These are phyloP conservation scores for Tricholoma furcatifolium DNA, from an alignment of 768 basidiomycete species.

Conservation along the genomic window DNA sequence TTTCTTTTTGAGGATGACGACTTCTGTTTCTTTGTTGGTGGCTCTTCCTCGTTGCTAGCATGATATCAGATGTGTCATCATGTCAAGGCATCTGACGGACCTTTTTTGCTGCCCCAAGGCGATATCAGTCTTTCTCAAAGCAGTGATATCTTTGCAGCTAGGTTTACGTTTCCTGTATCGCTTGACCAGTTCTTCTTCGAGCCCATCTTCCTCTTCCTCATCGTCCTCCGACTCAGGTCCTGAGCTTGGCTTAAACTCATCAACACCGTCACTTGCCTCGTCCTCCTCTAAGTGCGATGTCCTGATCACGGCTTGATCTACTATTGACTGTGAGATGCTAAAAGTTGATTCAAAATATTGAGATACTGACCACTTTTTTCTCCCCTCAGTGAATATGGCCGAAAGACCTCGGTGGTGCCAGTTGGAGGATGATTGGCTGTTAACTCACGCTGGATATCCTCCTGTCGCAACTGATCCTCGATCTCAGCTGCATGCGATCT, in stretches of 20 bases:
- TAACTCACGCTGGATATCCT: background rate
- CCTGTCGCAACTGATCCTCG: background rate
- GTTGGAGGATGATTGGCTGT: no score
- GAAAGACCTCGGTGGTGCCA: background rate
- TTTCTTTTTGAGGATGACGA: background rate
- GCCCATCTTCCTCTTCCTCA: background rate
- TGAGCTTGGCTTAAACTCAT: background rate
- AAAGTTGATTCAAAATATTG: background rate
- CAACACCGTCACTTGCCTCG: background rate
- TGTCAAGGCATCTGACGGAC: background rate
- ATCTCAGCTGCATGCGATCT: background rate
- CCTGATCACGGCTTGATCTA: background rate
- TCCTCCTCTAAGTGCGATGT: background rate
- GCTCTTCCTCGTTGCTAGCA: background rate
- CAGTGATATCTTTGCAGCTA: background rate
- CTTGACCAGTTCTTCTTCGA: background rate
- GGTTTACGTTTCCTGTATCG: background rate
- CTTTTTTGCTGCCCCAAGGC: background rate
- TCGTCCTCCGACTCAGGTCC: background rate
- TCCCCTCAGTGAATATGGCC: background rate
- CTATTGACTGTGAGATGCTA: background rate
- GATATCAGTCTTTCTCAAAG: no score
- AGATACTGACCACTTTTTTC: background rate
- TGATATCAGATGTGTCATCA: no score
- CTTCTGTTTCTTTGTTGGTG: background rate